Conservation (phyloP, 805 yeast genomes). For the Candida pseudoglaebosa region DNA sequence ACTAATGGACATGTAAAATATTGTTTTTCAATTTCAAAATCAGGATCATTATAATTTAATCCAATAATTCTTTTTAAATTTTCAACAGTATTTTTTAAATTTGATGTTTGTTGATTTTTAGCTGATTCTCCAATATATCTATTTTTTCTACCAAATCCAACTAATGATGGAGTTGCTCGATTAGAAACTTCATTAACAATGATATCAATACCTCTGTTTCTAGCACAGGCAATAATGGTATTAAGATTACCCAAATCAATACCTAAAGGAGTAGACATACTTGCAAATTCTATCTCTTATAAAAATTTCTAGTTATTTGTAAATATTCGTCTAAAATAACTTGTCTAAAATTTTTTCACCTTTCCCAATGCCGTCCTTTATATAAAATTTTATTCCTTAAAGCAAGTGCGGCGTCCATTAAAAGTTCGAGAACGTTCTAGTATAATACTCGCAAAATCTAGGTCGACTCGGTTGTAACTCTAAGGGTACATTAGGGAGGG, state of each 20-base stretch:
- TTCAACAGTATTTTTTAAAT: constrained; percentile 93
- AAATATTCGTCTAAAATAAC: too few relatives aligned
- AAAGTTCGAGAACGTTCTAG: constrained; percentile 1
- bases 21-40: constrained; percentile 67
- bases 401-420: not conserved
- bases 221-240: constrained; percentile 92
- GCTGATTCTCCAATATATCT: constrained; percentile 95
- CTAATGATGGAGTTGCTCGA: constrained; percentile 88
- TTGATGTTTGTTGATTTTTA: constrained; percentile 93
- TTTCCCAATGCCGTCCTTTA: not conserved
- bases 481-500: not conserved
- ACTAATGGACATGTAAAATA: constrained; percentile 71
- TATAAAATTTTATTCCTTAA: not conserved
- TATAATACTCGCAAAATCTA: not conserved
- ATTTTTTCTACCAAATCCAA: constrained; percentile 87
- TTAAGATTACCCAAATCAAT: constrained; percentile 95
- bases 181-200: constrained; percentile 98
- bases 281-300: constrained; percentile 13
- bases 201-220: constrained; percentile 97
- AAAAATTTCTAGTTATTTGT: too few relatives aligned
- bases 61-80: constrained; percentile 93
- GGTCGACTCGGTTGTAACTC: not conserved
- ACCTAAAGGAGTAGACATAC: constrained; percentile 93
- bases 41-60: constrained; percentile 68
- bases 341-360: not conserved